Evolutionary conservation across 208 protist genomes (phyloP), one percentile per base, ranked within the genome.

Genomic region (Tritrichomonas musculus): DNA sequence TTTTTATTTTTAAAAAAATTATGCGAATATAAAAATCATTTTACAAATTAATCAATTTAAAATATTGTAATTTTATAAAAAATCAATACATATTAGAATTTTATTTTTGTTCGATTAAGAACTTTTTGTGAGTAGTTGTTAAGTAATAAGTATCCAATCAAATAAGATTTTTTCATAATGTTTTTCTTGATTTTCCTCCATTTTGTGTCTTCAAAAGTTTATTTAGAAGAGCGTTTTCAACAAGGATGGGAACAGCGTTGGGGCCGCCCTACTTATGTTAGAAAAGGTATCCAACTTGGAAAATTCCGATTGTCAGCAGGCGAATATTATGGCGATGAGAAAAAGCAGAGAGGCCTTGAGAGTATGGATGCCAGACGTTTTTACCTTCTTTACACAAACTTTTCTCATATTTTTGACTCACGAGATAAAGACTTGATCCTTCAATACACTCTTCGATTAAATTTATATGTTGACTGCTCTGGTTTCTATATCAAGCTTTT

Each of bases 371-470:
- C 73, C 30, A 33, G 41, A 8, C 33, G 73, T 30, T 82, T 47
- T 50, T 82, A 82, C 30, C 27, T 82, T 11, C 41, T 82, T 50
- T 82, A 82, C 41, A 50, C 73, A 3, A 50, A 82, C 49, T 82
- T 82, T 17, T n/a, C 73, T 1, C 33, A 82, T 1, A 30, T 41
- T n/a, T 82, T 82, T 17, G 73, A 82, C 49, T 50, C 73, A 44
- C 1, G 73, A 44, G 73, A 82, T 50, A 82, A 82, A 82, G 73
- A 82, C 49, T 50, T 82, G 14, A 82, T 82, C 27, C 47, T 82
- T 50, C 73, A 82, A 50, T 82, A 53, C 30, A 82, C 73, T 47
- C 33, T 82, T 25, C 73, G 73, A 30, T 39, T 82, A 4, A 39
- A 82, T 82, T 47, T 82, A 39, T 82, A 82, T 17, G 41, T 82